Conservation (phyloP, 2,329 filamentous ascomycete species). For the Aspergillus vadensis region DNA sequence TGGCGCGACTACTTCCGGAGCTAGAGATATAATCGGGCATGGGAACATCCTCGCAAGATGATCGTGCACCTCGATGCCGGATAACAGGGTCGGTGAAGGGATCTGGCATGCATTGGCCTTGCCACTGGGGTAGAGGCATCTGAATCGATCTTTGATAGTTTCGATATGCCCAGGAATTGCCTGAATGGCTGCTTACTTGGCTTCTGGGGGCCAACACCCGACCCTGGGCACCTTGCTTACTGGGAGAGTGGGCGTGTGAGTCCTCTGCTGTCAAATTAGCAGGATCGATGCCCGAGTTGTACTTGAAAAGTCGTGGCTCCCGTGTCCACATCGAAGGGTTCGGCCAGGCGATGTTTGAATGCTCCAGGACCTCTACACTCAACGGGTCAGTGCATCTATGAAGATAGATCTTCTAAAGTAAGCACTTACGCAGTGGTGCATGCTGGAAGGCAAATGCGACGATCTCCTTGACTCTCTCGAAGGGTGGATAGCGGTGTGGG, state of each 20-base stretch:
- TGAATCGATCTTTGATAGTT: slow-evolving; percentile 31
- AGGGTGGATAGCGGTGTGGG: slow-evolving; percentile 49
- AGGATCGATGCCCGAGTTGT: slow-evolving; percentile 28
- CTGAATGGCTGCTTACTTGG: slow-evolving; percentile 24
- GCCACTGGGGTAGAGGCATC: slow-evolving; percentile 25
- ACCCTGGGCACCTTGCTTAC: slow-evolving; percentile 35
- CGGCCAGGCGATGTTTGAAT: slow-evolving; percentile 76
- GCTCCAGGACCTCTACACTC: slow-evolving; percentile 69
- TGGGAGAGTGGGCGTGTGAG: slow-evolving; percentile 66
- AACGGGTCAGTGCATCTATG: slow-evolving; percentile 15
- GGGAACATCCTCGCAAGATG: slow-evolving; percentile 48
- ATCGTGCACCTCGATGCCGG: slow-evolving; percentile 35
- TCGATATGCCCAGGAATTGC: slow-evolving; percentile 34
- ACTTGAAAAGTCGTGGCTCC: slow-evolving; percentile 42
- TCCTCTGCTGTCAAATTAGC: slow-evolving; percentile 51
- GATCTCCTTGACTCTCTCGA: slow-evolving; percentile 70
- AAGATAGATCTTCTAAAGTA: not conserved
- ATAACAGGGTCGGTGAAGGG: slow-evolving; percentile 45
- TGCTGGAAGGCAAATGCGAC: slow-evolving; percentile 83
- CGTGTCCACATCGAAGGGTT: slow-evolving; percentile 69
- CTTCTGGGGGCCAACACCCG: slow-evolving; percentile 21
- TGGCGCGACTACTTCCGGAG: slow-evolving; percentile 42
- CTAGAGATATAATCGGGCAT: slow-evolving; percentile 54
- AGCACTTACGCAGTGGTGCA: slow-evolving; percentile 68
- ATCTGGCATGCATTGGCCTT: slow-evolving; percentile 36